Evolutionary conservation across 371 early-diverging fungal genomes (phyloP), one percentile per base, ranked within the genome.

Genomic region (Nematocida sp.): DNA sequence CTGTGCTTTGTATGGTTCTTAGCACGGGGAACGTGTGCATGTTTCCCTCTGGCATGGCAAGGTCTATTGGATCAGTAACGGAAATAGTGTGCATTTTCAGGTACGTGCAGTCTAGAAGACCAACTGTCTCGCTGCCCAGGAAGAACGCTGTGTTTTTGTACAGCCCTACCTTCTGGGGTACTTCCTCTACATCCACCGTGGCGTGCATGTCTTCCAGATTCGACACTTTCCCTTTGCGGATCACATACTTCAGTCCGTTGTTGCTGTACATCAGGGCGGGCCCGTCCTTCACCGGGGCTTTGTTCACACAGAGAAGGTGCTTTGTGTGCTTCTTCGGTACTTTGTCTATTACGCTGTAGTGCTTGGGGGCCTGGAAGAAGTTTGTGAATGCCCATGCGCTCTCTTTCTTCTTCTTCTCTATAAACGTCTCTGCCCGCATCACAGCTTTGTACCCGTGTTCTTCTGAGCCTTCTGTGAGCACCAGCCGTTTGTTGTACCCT

Each of bases 171-270:
- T 70, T 70, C 27, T 43, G 27, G 15, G 74, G 74, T 7, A 0
- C 0, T 19, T 48, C 29, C 7, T 58, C 23, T 31, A 49, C 21
- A 8, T 37, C 37, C 4, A 70, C 34, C 2, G 15, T 8, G n/a
- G 7, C 49, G 5, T 11, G 5, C 15, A 27, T 38, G 46, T 70
- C 74, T 23, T 7, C 19, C n/a, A 13, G 19, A 32, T 70, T 48
- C n/a, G 31, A 50, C 11, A 8, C 7, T 32, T 48, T 70, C 29
- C 60, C 74, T 46, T 60, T 43, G 17, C 62, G 13, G 27, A 70
- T 70, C 29, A 4, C 13, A 50, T 70, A 70, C 34, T 58, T 48
- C 13, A 31, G 53, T 13, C 74, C 74, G 46, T 70, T 56, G 8
- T 19, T 1, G 32, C 31, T 48, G 57, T 70, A 70, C 50, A 70